A percentile compares a stretch with the other conserved stretches of the same genome.
Conservation (phyloP, 1,284 basidiomycete species). For the Fomitopsis betulina region DNA sequence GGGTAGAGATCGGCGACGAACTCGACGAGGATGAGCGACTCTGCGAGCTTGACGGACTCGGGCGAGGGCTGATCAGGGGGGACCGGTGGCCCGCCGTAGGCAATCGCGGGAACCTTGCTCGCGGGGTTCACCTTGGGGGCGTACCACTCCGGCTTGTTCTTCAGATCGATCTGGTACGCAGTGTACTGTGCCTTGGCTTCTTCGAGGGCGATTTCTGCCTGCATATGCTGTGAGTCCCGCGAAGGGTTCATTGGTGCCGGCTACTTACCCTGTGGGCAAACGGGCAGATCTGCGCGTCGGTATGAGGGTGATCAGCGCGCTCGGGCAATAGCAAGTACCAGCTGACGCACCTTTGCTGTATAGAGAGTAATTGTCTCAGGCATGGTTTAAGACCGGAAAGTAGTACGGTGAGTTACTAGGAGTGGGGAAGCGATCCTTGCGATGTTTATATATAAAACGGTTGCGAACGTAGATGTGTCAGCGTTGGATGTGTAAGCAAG, state of each 20-base stretch:
- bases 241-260: constrained; percentile 44
- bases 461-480: too few species aligned
- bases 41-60: constrained; percentile 53
- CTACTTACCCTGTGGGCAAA: constrained; percentile 16
- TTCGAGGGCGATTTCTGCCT: constrained; percentile 55
- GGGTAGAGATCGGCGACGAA: constrained; percentile 56
- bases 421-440: neutral
- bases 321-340: too few species aligned
- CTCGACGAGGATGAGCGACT: constrained; percentile 59
- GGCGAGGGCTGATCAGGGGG: constrained; percentile 49
- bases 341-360: constrained; percentile 15
- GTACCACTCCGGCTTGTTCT: constrained; percentile 65
- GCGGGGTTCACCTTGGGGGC: constrained; percentile 56
- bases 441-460: too few species aligned
- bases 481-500: neutral
- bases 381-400: constrained; percentile 8
- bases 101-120: constrained; percentile 55
- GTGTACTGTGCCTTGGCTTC: constrained; percentile 48
- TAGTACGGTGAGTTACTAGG: neutral
- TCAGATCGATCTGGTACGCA: constrained; percentile 49
- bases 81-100: constrained; percentile 54
- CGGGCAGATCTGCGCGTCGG: constrained; percentile 12
- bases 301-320: neutral
- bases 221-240: constrained; percentile 6
- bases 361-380: constrained; percentile 18